These are phyloP conservation scores for Mycena maculata DNA, from an alignment of 768 basidiomycete species.

Conservation along the genomic window DNA sequence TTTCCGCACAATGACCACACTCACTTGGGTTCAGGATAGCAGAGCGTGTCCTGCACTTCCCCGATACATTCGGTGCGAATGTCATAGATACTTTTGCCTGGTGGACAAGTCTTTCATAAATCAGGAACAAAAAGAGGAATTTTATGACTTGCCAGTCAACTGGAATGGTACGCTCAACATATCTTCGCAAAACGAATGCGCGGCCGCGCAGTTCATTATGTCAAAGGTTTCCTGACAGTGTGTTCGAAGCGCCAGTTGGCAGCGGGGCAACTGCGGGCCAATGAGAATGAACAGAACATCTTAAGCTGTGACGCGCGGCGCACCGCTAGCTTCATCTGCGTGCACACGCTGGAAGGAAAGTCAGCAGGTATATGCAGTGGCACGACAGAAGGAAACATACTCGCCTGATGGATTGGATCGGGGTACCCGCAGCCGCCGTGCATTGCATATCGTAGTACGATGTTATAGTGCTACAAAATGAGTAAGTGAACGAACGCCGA, in stretches of 20 bases:
- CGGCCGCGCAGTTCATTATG: constrained; percentile 55
- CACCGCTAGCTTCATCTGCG: constrained; percentile 57
- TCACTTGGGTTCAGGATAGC: constrained; percentile 25
- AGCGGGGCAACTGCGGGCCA: constrained; percentile 54
- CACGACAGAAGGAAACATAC: constrained; percentile 1
- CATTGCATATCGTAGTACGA: constrained; percentile 64
- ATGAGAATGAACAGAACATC: neutral
- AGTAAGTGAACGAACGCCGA: constrained; percentile 44
- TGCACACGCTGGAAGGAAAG: constrained; percentile 23
- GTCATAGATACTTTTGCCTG: constrained; percentile 24
- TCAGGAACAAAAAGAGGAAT: constrained; percentile 18
- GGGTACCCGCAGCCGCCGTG: constrained; percentile 41
- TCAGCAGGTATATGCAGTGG: neutral
- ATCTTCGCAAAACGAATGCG: constrained; percentile 50
- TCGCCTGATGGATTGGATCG: constrained; percentile 51
- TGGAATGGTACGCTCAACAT: constrained; percentile 39
- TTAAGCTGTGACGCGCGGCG: neutral
- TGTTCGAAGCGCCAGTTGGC: constrained; percentile 50
- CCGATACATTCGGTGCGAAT: constrained; percentile 31
- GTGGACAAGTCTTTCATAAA: constrained; percentile 32
- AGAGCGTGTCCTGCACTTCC: constrained; percentile 26
- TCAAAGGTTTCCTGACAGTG: constrained; percentile 60
- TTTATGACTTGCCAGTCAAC: constrained; percentile 44
- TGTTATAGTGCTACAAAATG: constrained; percentile 39
- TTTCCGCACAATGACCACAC: neutral